Evolutionary conservation across 306 rosid genomes (phyloP), one percentile per base, ranked within the genome.

Genomic region (Casuarina cunninghamiana): DNA sequence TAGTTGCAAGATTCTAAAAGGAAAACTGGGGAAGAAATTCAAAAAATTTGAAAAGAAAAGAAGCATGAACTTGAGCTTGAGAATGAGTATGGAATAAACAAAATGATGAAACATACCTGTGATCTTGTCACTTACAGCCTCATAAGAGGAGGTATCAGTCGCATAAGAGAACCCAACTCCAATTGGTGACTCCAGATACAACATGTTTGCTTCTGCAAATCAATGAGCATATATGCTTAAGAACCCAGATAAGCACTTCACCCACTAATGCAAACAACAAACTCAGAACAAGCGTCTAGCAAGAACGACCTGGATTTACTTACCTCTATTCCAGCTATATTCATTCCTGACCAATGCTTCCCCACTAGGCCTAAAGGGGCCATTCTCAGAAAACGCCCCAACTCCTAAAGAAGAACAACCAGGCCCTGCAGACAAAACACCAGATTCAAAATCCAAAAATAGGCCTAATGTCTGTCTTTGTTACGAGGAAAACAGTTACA

Each of bases 351-450:
- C 81, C 68, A 88, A 21, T 1, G 76, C 79, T 35, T 85, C 77
- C 26, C 91, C 91, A 72, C 77, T 65, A 19, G 91, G 91, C 81
- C 91, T 81, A 70, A 88, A 88, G 16, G 91, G 91, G 3, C 91
- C 91, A 76, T 85, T 88, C 46, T 88, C 91, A 61, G 91, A 85
- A 71, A 88, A 88, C 43, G 91, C 89, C 46, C 91, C 91, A 65
- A 88, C 91, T 44, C 91, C 91, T 61, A 88, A 57, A n/a, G 91
- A 88, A 78, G 91, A 88, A 81, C 91, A 88, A 45, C 91, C 91
- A 76, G 91, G 91, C 44, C 91, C 91, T 87, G 83, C 45, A 48
- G 26, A 16, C 38, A 68, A 67, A 51, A 49, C 38, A 16, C 39
- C 10, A 26, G 8, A 43, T 42, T 67, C 71, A 67, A 67, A 67